phyloP scores from a whole-genome alignment of 176 grass and related monocot genomes.

The Tillandsia fasciculata region DNA sequence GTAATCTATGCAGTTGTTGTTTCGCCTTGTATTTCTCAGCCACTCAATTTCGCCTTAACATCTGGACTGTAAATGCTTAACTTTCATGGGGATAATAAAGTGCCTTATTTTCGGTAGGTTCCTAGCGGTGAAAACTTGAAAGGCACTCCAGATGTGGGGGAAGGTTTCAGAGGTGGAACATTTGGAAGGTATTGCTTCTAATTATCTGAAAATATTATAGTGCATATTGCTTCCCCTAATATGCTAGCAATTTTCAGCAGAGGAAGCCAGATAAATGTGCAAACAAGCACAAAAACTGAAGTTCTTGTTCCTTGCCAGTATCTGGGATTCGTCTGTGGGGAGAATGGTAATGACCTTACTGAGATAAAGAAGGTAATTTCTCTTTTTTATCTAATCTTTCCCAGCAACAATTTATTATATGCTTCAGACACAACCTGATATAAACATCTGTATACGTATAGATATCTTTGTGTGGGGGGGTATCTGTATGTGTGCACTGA shows the following conservation, averaged over 20 bases:
- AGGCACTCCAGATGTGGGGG: constrained; percentile 30
- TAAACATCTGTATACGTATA: too few species aligned
- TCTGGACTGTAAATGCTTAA: constrained; percentile 9
- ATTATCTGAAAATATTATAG: not conserved
- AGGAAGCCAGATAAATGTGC: constrained; percentile 33
- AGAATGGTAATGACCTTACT: constrained; percentile 36
- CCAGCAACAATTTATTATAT: too few species aligned
- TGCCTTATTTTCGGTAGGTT: constrained; percentile 28
- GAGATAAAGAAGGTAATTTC: constrained; percentile 49
- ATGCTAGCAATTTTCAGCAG: constrained; percentile 21
- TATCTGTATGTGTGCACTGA: too few species aligned
- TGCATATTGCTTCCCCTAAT: not conserved
- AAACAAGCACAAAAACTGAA: constrained; percentile 39
- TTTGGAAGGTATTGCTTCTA: constrained; percentile 27
- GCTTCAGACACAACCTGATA: too few species aligned
- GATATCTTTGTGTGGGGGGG: too few species aligned
- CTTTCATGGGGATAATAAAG: not conserved
- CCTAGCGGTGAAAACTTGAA: constrained; percentile 22
- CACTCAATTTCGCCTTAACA: not conserved
- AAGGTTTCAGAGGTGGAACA: constrained; percentile 39
- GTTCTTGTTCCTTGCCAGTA: constrained; percentile 52
- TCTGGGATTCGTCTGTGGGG: constrained; percentile 40
- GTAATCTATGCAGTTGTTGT: not conserved
- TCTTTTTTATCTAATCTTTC: constrained; percentile 14
- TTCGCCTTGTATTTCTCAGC: not conserved